phyloP scores from a whole-genome alignment of 805 yeast genomes.

The Saturnispora bothae region DNA sequence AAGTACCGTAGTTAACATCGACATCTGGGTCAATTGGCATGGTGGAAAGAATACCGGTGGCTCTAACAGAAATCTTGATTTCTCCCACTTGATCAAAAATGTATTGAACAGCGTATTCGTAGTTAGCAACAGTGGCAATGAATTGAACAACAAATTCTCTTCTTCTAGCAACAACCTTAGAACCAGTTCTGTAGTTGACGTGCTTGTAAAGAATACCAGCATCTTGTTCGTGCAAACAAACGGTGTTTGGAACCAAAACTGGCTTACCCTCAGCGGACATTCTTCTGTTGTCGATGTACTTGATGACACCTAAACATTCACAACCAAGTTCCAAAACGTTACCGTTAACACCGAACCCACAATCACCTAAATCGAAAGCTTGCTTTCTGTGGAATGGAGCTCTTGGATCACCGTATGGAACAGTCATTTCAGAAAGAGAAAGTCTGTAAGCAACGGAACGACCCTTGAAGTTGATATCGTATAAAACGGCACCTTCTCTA shows the following conservation, averaged over 20 bases:
- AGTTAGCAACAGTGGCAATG: conserved; percentile 76
- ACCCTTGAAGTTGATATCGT: conserved; percentile 66
- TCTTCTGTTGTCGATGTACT: conserved; percentile 56
- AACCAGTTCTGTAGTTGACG: conserved; percentile 63
- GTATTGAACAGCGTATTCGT: conserved; percentile 66
- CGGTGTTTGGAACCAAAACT: conserved; percentile 51
- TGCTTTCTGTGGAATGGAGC: conserved; percentile 78
- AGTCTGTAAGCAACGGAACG: conserved; percentile 66
- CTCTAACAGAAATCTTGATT: conserved; percentile 68
- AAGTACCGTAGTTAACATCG: conserved; percentile 55
- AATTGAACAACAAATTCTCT: conserved; percentile 73
- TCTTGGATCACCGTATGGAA: conserved; percentile 80
- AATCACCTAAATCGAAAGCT: conserved; percentile 79
- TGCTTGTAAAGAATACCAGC: conserved; percentile 71
- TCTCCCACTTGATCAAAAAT: conserved; percentile 72
- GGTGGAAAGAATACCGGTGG: conserved; percentile 79
- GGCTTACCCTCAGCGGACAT: conserved; percentile 53
- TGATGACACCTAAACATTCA: conserved; percentile 73
- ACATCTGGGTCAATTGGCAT: conserved; percentile 68
- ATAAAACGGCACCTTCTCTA: conserved; percentile 72
- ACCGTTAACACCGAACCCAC: conserved; percentile 70
- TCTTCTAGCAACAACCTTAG: conserved; percentile 65
- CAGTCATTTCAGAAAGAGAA: conserved; percentile 75
- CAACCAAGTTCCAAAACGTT: conserved; percentile 64
- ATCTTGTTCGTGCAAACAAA: conserved; percentile 76